Conservation (phyloP, 345 rosid species). For the Dipteronia sinensis region DNA sequence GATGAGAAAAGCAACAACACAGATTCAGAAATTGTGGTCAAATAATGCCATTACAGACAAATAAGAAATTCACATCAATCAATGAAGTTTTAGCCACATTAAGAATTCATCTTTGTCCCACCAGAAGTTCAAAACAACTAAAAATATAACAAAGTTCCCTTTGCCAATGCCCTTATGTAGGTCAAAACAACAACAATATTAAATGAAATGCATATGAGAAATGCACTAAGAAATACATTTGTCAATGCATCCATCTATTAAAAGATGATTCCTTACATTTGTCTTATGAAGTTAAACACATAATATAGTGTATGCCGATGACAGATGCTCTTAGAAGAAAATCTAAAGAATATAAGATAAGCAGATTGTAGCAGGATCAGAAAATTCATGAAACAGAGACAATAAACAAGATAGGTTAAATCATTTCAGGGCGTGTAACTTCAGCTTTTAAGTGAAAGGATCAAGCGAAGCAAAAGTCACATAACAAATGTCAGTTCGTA, state of each 20-base stretch:
- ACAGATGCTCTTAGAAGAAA: too few relatives aligned
- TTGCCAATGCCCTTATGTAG: not conserved
- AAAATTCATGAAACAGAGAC: not conserved
- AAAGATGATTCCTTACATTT: too few relatives aligned
- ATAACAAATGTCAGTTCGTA: not conserved
- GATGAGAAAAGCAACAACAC: conserved; percentile 3
- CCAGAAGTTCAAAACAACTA: not conserved
- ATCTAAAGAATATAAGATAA: not conserved
- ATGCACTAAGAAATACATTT: too few relatives aligned
- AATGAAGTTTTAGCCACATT: not conserved
- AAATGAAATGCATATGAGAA: too few relatives aligned
- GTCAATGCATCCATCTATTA: too few relatives aligned
- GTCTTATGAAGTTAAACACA: too few relatives aligned
- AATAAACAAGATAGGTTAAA: not conserved
- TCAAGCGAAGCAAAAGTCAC: too few relatives aligned
- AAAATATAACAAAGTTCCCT: too few relatives aligned
- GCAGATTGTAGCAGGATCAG: not conserved
- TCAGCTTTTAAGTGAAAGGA: too few relatives aligned
- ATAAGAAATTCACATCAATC: not conserved
- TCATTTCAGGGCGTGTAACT: not conserved
- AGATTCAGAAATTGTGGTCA: not conserved
- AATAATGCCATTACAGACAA: not conserved
- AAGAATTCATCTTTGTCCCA: not conserved
- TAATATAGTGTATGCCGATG: too few relatives aligned
- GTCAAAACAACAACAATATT: not conserved